Base-by-base conservation (phyloP, 495 filamentous ascomycete species). In the Pyrenula massariospora region DNA sequence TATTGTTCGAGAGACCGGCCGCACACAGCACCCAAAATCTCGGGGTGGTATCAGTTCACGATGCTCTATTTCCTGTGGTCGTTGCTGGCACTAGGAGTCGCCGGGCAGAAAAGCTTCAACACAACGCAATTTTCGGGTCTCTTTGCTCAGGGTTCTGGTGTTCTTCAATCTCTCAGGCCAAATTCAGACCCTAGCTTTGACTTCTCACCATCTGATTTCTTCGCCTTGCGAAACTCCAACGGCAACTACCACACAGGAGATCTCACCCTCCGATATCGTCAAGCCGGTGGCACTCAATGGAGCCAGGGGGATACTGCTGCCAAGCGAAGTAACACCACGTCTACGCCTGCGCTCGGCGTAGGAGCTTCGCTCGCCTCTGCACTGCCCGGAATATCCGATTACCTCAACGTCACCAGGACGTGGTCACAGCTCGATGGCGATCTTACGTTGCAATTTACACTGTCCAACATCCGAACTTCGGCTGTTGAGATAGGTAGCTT, bases 221-320 rank as follows among this genome's bases (percentile, higher is more conserved):
- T 78, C 24, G 58, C 65, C 1, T 62, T 57, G 1, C 66, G 76
- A 12, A 65, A 68, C 31, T 67, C 64, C 20, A 73, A 77, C 55
- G 71, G 72, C 22, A 68, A 78, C 36, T 77, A 79, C 54, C 77
- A 80, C 59, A 72, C 69, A 58, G 77, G 77, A 19, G 77, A 80
- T 56, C 65, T 80, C 31, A 79, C 71, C 2, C 66, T 73, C 31
- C 75, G 74, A 10, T 78, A 76, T 49, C 72, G 75, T 19, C 42
- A 60, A 47, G 59, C 58, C 31, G 64, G 62, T 23, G 58, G 54
- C 22, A 61, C 23, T 3, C 25, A 54, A 19, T 77, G 71, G 75
- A 60, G 60, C 12, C 62, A 65, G 55, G 67, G 57, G 21, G 64
- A 76, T 60, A 70, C 73, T 1, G 65, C 76, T 11, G 57, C 63